A percentile compares a stretch with the other conserved stretches of the same genome.
phyloP scores from a whole-genome alignment of 176 grass and related monocot species.

The Cymbopogon citratus region DNA sequence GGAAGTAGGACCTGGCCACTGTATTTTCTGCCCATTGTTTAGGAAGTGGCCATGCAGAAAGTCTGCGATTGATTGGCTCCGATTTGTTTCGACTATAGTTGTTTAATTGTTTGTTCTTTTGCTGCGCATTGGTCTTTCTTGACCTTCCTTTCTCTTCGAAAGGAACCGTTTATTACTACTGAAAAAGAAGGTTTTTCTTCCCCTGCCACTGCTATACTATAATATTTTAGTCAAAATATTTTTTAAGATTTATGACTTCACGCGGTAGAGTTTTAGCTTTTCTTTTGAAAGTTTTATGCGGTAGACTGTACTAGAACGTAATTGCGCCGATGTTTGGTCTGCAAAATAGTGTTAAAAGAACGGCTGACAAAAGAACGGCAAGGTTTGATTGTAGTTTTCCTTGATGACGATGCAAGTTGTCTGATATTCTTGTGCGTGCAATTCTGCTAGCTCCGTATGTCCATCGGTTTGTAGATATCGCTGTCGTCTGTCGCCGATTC shows the following conservation, averaged over 20 bases:
- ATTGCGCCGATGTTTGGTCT: background rate
- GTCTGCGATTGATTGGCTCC: conserved; percentile 11
- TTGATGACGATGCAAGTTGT: background rate
- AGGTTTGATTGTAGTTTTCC: too few relatives aligned
- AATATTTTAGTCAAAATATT: background rate
- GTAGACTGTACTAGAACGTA: background rate
- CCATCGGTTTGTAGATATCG: background rate
- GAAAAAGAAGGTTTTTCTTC: background rate
- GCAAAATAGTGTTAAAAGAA: background rate
- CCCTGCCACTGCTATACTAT: too few relatives aligned
- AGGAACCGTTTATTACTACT: background rate
- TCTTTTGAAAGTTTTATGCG: too few relatives aligned
- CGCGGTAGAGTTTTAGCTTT: background rate
- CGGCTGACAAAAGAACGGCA: too few relatives aligned
- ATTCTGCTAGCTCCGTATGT: too few relatives aligned
- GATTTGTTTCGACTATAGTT: background rate
- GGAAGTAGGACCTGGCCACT: conserved; percentile 1
- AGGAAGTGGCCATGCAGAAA: background rate
- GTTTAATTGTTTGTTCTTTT: background rate
- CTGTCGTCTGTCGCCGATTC: background rate
- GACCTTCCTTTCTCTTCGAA: background rate
- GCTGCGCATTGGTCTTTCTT: background rate
- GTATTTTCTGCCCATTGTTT: conserved; percentile 11
- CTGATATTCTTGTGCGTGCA: too few relatives aligned
- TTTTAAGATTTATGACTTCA: background rate